Evolutionary conservation across 192 early-diverging fungal genomes (phyloP), one percentile per base, ranked within the genome.

Genomic region (Coemansia sp.): DNA sequence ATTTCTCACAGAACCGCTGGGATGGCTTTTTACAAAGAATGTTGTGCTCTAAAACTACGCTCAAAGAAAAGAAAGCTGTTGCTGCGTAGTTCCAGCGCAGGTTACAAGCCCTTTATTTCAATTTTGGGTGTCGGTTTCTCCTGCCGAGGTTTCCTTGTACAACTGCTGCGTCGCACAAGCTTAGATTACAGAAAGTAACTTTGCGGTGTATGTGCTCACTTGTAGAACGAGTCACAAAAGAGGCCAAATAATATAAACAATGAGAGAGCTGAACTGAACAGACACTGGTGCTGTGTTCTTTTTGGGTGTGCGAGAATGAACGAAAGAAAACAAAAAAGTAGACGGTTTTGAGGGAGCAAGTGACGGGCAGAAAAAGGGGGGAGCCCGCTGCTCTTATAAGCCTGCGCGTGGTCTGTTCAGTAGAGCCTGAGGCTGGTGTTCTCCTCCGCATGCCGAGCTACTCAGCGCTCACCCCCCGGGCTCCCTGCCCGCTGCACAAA

Each of bases 371-470:
- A 51, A 62, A 38, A 48, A 51, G 61, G 23, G 25, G 27, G 50
- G 35, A 64, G 62, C 62, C 62, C 62, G 25, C 52, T 17, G 37
- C 53, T 52, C 37, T 55, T 64, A 53, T 64, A 47, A 52, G 61
- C 21, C 16, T 29, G 37, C 52, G 3, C 39, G 21, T 64, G 22
- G 31, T 64, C 17, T 64, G 43, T 61, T 26, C 52, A 64, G 62
- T 45, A 62, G 61, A 62, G 61, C 50, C 51, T 64, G 62, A 64
- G 62, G 62, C 62, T 64, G 62, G 62, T 64, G 37, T 54, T 64
- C 39, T 53, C 43, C 54, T 61, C 49, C 54, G 49, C 64, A 66
- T 65, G 71, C 71, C 26, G 21, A 56, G 62, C 56, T 37, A 59
- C 43, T 59, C 10, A 38, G 9, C 19, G 29, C 29, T 31, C 29